These are phyloP conservation scores for Solanum neorickii DNA, from an alignment of 257 asterid genomes.

Conservation along the genomic window DNA sequence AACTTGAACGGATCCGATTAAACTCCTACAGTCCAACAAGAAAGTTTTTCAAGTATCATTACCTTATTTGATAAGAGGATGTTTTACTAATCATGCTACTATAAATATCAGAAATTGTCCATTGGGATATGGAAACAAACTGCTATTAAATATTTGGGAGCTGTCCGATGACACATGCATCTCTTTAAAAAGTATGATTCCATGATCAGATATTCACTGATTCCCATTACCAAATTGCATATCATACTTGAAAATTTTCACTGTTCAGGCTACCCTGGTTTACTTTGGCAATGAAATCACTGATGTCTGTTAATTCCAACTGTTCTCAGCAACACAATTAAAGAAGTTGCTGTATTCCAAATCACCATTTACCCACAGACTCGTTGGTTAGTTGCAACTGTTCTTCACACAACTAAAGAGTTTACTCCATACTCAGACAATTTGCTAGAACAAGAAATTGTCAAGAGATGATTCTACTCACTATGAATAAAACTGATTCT, in stretches of 20 bases:
- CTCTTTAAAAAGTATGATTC: neutral
- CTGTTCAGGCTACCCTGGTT: neutral
- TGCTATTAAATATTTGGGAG: neutral
- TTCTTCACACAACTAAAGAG: neutral
- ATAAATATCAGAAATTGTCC: neutral
- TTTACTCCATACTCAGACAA: neutral
- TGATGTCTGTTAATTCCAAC: neutral
- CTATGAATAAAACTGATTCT: neutral
- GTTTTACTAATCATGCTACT: neutral
- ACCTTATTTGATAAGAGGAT: neutral
- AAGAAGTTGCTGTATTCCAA: neutral
- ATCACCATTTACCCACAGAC: neutral
- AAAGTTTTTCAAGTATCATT: neutral
- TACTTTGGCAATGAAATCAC: neutral
- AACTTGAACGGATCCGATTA: constrained; percentile 75
- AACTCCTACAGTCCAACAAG: constrained; percentile 50
- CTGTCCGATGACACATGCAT: neutral
- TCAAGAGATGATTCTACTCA: neutral
- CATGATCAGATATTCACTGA: neutral
- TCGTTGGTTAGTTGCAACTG: neutral
- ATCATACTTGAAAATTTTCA: neutral
- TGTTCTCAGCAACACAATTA: neutral
- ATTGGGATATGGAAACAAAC: neutral
- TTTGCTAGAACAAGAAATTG: neutral
- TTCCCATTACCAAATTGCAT: neutral